Evolutionary conservation across 495 filamentous ascomycete genomes (phyloP).

Genomic region (Trichoderma erinaceum): DNA sequence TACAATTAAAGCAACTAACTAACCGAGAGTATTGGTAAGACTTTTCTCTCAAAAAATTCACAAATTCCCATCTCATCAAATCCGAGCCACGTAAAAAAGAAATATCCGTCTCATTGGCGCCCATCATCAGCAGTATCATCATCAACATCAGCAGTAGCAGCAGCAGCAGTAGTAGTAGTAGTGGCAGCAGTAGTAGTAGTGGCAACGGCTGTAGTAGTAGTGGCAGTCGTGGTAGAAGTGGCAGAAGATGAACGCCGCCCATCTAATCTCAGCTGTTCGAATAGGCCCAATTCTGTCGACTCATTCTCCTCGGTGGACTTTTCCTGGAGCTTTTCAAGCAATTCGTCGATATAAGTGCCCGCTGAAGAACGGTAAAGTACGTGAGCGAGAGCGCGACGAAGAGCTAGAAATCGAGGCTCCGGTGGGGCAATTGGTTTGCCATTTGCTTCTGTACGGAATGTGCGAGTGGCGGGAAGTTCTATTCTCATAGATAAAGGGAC

Average conservation of each 20-base stretch:
- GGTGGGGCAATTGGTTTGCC: conserved; percentile 28
- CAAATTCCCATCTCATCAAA: no score
- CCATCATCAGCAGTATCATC: no score
- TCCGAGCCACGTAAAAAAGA: no score
- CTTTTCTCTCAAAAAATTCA: no score
- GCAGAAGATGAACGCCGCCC: neutral
- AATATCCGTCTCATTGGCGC: no score
- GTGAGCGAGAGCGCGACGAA: conserved; percentile 32
- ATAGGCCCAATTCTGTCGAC: conserved; percentile 19
- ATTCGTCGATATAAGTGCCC: conserved; percentile 30
- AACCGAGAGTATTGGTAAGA: no score
- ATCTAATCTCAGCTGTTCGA: neutral
- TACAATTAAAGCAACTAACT: no score
- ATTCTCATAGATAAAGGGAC: conserved; percentile 14
- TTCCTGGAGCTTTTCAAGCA: conserved; percentile 27
- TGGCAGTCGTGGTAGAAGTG: no score
- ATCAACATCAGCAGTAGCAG: no score
- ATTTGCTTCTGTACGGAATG: conserved; percentile 23
- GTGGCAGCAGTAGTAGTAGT: no score
- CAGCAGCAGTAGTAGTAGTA: no score
- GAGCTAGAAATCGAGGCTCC: conserved; percentile 26
- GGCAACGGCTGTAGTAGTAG: no score
- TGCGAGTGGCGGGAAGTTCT: conserved; percentile 23
- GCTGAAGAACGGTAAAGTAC: conserved; percentile 33
- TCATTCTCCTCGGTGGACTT: conserved; percentile 24